Base-by-base conservation (phyloP, 768 basidiomycete species). In the Cystofilobasidium bisporidii region DNA sequence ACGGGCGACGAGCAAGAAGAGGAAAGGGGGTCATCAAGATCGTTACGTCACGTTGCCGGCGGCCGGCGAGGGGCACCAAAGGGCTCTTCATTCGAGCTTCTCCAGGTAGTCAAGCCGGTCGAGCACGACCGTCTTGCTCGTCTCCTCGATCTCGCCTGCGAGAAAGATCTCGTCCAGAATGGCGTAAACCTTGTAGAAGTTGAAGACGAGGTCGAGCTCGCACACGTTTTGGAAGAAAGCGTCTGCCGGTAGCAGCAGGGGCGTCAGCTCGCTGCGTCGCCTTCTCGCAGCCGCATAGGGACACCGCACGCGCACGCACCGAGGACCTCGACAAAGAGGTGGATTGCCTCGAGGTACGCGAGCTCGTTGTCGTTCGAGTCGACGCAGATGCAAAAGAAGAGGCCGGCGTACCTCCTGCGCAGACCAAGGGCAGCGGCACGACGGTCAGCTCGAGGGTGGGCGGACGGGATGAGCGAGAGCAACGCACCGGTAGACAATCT, bases 141-240 rank as follows among this genome's bases (percentile, higher is more conserved):
- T 98, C 78, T 98, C 96, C 78, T 98, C 93, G 48, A 98, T 88
- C 79, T 99, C 96, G 6, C 96, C 96, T 3, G 96, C 96, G 18
- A 99, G 82, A 80, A 99, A 98, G 62, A 97, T 90, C 75, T 99
- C 96, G 75, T 99, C 96, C 65, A 99, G 81, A 64, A 99, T 97
- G 3, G 96, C 92, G 74, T 99, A 98, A 10, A 98, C 94, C 81
- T 98, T 98, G 79, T 98, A 96, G 76, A 98, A 99, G 77, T 97
- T 97, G 81, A 98, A 99, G 2, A 99, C 96, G 0, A 99, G 83
- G 75, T 98, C 96, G 36, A 97, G 81, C 55, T 97, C 93, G 79
- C 96, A 97, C 1, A 99, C 96, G 72, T 99, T 98, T 75, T 97
- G 92, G 74, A 99, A 99, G 81, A 98, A 99, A 0, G 92, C 86